Conservation (phyloP, 805 yeast species). For the Yamadazyma olivae region DNA sequence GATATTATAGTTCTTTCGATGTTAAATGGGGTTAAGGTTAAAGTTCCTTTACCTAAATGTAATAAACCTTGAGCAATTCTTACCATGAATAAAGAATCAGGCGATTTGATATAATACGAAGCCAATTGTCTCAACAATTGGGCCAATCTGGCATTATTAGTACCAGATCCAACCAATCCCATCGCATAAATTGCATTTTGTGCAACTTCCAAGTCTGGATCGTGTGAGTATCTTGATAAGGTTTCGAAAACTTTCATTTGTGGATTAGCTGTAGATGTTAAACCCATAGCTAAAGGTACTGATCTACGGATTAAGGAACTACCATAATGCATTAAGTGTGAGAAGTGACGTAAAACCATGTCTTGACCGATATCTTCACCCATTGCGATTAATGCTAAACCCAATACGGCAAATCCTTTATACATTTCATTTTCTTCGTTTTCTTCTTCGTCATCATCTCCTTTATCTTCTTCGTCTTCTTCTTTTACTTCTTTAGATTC, state of each 20-base stretch:
- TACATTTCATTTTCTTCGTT: slow-evolving; percentile 53
- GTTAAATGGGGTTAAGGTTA: slow-evolving; percentile 84
- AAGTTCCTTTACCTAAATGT: slow-evolving; percentile 94
- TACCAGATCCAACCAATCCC: slow-evolving; percentile 99
- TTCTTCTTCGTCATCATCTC: slow-evolving; percentile 20
- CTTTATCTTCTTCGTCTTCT: slow-evolving; percentile 29
- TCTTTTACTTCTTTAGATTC: slow-evolving; percentile 19
- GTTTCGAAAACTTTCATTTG: slow-evolving; percentile 97
- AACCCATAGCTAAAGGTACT: slow-evolving; percentile 97
- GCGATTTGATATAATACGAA: slow-evolving; percentile 84
- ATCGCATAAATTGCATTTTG: slow-evolving; percentile 91
- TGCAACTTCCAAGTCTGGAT: slow-evolving; percentile 90
- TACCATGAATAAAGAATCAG: slow-evolving; percentile 87
- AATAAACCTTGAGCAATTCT: slow-evolving; percentile 93
- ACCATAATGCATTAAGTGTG: slow-evolving; percentile 97
- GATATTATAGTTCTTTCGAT: slow-evolving; percentile 84
- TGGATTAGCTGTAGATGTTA: slow-evolving; percentile 89
- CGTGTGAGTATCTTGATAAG: slow-evolving; percentile 93
- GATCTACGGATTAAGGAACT: slow-evolving; percentile 86
- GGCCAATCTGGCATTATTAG: slow-evolving; percentile 96
- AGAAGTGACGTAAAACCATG: slow-evolving; percentile 95
- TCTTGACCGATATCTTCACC: slow-evolving; percentile 98
- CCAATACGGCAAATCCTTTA: slow-evolving; percentile 90
- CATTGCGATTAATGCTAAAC: slow-evolving; percentile 91
- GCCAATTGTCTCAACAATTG: slow-evolving; percentile 94